A percentile compares a stretch with the other conserved stretches of the same genome.
These are phyloP conservation scores for Kernera saxatilis DNA, from an alignment of 345 rosid species.

Conservation along the genomic window DNA sequence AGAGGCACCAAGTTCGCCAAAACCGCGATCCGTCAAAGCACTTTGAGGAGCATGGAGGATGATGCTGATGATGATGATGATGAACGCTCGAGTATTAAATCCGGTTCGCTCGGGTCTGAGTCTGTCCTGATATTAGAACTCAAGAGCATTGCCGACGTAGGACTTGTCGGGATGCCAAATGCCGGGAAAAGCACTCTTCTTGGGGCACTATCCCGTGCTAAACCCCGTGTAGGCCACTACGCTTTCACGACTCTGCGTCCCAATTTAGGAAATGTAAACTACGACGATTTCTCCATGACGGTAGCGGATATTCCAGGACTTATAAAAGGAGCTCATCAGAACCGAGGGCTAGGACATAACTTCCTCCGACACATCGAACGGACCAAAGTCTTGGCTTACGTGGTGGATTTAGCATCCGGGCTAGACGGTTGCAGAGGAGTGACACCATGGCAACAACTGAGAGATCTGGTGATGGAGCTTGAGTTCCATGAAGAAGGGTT, in stretches of 20 bases:
- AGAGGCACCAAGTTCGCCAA: conserved; percentile 36
- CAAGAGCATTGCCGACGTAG: conserved; percentile 94
- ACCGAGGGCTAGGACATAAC: conserved; percentile 86
- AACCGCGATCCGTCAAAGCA: background rate
- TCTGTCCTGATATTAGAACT: conserved; percentile 66
- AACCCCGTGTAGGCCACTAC: conserved; percentile 74
- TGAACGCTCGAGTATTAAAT: conserved; percentile 33
- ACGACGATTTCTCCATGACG: conserved; percentile 71
- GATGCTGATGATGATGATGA: conserved; percentile 29
- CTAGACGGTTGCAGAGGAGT: conserved; percentile 65
- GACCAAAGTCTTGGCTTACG: conserved; percentile 89
- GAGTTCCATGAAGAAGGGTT: conserved; percentile 82
- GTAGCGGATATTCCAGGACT: conserved; percentile 97
- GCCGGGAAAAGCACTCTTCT: conserved; percentile 95
- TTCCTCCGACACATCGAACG: conserved; percentile 90
- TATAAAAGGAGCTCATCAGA: conserved; percentile 80
- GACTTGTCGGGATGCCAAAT: conserved; percentile 96
- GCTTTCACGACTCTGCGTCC: conserved; percentile 92
- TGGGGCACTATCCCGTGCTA: conserved; percentile 81
- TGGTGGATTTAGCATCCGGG: conserved; percentile 76
- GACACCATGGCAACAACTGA: conserved; percentile 81
- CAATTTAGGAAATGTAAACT: conserved; percentile 75
- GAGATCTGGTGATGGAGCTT: conserved; percentile 70
- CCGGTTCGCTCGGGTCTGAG: conserved; percentile 65
- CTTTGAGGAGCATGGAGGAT: conserved; percentile 3